These are phyloP conservation scores for Plantago ovata DNA, from an alignment of 257 asterid genomes.

Conservation along the genomic window DNA sequence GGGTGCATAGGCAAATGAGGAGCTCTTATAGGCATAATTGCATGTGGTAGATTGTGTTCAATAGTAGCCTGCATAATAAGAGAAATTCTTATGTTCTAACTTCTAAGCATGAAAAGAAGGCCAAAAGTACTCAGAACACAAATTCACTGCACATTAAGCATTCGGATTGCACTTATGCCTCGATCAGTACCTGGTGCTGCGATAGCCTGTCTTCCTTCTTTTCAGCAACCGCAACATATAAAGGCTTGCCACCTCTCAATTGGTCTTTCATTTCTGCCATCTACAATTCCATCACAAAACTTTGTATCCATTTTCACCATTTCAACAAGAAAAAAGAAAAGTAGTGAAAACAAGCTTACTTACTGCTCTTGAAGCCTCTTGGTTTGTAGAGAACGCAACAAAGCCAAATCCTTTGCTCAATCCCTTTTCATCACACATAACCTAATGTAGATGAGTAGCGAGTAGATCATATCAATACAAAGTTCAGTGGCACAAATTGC, in stretches of 20 bases:
- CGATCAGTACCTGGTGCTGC: conserved; percentile 50
- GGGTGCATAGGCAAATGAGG: no score
- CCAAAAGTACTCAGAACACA: no score
- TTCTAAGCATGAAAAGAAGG: no score
- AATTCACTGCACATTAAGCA: no score
- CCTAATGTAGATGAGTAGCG: no score
- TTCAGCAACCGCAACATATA: conserved; percentile 65
- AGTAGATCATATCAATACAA: neutral
- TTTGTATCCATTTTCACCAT: neutral
- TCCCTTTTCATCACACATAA: conserved; percentile 50
- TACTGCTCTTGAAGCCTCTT: conserved; percentile 53
- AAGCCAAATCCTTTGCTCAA: conserved; percentile 62
- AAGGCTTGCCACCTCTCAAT: conserved; percentile 56
- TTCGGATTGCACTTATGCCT: no score
- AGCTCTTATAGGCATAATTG: no score
- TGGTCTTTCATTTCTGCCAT: conserved; percentile 61
- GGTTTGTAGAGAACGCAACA: conserved; percentile 50
- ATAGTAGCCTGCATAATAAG: no score
- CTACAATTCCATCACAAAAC: conserved; percentile 23
- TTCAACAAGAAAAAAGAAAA: neutral
- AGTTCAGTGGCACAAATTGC: neutral
- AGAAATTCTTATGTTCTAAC: no score
- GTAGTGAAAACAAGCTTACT: neutral
- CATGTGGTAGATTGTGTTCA: no score
- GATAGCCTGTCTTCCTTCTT: conserved; percentile 64